These are phyloP conservation scores for Bimuria novae-zelandiae DNA, from an alignment of 2,329 filamentous ascomycete species.

Conservation along the genomic window DNA sequence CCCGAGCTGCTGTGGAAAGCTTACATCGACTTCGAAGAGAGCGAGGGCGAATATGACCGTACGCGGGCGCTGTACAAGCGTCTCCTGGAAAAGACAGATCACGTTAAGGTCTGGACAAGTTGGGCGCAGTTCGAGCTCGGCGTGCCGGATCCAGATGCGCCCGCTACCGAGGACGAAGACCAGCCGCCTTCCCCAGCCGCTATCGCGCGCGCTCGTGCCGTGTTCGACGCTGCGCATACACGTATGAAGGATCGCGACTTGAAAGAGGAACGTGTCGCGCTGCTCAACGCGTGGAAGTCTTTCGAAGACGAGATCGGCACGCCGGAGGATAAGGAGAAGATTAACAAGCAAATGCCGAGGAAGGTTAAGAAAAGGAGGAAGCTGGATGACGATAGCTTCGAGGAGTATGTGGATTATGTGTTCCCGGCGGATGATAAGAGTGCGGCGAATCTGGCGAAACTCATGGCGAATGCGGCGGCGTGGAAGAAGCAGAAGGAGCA, in stretches of 20 bases:
- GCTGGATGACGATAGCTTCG: conserved; percentile 89
- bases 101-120: conserved; percentile 99
- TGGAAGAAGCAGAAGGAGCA: conserved; percentile 71
- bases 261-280: conserved; percentile 88
- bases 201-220: conserved; percentile 76
- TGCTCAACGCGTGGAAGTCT: conserved; percentile 89
- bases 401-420: conserved; percentile 96
- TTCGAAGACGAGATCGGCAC: conserved; percentile 88
- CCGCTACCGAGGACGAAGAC: conserved; percentile 61
- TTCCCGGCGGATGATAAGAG: conserved; percentile 95
- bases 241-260: conserved; percentile 87
- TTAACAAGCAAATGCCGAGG: conserved; percentile 92
- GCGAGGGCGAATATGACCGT: conserved; percentile 86
- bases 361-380: conserved; percentile 90
- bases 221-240: conserved; percentile 86
- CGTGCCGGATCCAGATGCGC: conserved; percentile 74
- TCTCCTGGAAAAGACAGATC: conserved; percentile 90
- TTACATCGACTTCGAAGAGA: conserved; percentile 98
- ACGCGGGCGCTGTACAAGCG: conserved; percentile 86
- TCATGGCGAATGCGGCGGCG: conserved; percentile 82
- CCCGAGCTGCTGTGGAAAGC: conserved; percentile 97
- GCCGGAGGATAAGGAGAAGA: conserved; percentile 73
- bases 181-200: conserved; percentile 77
- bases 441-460: conserved; percentile 78
- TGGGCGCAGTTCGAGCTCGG: conserved; percentile 99